These are phyloP conservation scores for Malassezia equina DNA, from an alignment of 1,284 basidiomycete genomes.

Conservation along the genomic window DNA sequence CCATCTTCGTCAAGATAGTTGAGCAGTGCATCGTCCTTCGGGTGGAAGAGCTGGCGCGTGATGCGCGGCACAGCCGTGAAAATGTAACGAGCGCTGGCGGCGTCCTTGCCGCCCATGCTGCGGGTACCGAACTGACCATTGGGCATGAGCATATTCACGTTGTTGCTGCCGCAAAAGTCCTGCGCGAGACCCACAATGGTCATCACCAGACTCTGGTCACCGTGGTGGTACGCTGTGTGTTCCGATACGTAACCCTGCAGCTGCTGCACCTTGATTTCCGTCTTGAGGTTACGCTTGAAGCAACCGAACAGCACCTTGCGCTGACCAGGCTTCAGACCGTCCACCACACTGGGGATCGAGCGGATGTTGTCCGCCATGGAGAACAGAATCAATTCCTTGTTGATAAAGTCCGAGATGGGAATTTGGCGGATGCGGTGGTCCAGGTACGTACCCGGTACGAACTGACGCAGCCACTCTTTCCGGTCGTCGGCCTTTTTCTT, in stretches of 20 bases:
- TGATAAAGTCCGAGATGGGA: conserved; percentile 87
- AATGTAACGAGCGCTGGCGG: conserved; percentile 93
- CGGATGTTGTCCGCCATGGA: conserved; percentile 97
- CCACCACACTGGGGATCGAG: conserved; percentile 73
- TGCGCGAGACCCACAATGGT: conserved; percentile 94
- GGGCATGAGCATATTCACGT: conserved; percentile 78
- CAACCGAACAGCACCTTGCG: conserved; percentile 91
- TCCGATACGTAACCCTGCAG: conserved; percentile 88
- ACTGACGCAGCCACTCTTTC: conserved; percentile 94
- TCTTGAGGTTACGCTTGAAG: conserved; percentile 86
- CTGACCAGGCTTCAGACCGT: conserved; percentile 98
- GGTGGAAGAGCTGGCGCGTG: conserved; percentile 70
- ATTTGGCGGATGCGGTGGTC: conserved; percentile 81
- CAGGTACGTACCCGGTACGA: conserved; percentile 91
- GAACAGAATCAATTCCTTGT: conserved; percentile 94
- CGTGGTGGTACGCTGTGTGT: conserved; percentile 92
- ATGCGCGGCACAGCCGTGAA: conserved; percentile 73
- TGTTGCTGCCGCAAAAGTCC: conserved; percentile 90
- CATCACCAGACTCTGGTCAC: conserved; percentile 70
- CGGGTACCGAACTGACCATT: conserved; percentile 90
- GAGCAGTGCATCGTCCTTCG: conserved; percentile 73
- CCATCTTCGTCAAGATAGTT: conserved; percentile 81
- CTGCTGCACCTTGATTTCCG: conserved; percentile 92
- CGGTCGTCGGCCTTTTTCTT: conserved; percentile 99
- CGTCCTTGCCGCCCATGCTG: conserved; percentile 53